A percentile compares a stretch with the other conserved stretches of the same genome.
These are phyloP conservation scores for Orbilia ellipsospora DNA, from an alignment of 2,329 filamentous ascomycete species.

Conservation along the genomic window DNA sequence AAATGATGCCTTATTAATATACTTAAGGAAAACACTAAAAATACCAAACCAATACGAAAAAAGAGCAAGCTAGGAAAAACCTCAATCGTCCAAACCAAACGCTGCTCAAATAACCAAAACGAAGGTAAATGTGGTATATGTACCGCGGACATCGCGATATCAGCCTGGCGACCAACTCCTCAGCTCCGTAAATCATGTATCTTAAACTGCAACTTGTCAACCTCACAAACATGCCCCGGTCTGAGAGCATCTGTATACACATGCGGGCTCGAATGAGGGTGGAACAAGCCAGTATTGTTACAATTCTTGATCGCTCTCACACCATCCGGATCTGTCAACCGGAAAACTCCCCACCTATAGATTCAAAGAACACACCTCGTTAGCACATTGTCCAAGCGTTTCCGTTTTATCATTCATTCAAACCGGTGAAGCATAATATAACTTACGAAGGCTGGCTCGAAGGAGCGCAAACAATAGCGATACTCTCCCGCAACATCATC, in stretches of 20 bases:
- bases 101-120: no score
- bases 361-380: background rate
- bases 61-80: no score
- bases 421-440: background rate
- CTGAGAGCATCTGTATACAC: conserved; percentile 64
- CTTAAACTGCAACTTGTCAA: conserved; percentile 71
- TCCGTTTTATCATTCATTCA: conserved; percentile 45
- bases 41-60: no score
- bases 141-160: no score
- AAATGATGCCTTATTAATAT: background rate
- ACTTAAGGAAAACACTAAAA: no score
- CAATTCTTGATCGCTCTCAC: conserved; percentile 86
- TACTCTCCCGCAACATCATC: conserved; percentile 94
- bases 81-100: no score
- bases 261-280: conserved; percentile 72
- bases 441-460: conserved; percentile 79
- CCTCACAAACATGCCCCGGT: conserved; percentile 71
- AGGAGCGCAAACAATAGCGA: conserved; percentile 95
- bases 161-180: no score
- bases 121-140: no score
- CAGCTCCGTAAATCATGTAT: conserved; percentile 71
- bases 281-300: conserved; percentile 81
- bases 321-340: conserved; percentile 91
- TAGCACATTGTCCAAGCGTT: conserved; percentile 3
- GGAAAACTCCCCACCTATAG: conserved; percentile 85